phyloP scores from a whole-genome alignment of 805 yeast genomes.

The Wickerhamiella shivajii region DNA sequence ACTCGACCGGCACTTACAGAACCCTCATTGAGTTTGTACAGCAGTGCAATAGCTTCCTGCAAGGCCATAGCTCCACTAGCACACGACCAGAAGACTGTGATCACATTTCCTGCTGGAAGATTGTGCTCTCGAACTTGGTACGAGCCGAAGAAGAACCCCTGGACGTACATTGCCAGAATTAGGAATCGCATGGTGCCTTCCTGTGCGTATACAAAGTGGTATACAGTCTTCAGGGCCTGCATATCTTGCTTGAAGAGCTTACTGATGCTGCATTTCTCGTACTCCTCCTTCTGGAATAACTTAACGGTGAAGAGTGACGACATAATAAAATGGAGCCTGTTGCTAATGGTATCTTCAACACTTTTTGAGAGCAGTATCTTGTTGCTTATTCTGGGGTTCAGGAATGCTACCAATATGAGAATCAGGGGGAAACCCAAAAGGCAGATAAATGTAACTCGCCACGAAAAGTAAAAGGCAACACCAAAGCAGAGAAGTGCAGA shows the following conservation, averaged over 20 bases:
- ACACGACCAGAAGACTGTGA: slow-evolving; percentile 77
- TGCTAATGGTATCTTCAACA: slow-evolving; percentile 40
- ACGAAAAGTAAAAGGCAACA: slow-evolving; percentile 55
- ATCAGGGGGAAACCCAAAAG: slow-evolving; percentile 61
- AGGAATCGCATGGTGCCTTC: slow-evolving; percentile 41
- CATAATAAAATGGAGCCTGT: slow-evolving; percentile 56
- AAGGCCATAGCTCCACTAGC: slow-evolving; percentile 52
- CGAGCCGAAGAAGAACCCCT: slow-evolving; percentile 86
- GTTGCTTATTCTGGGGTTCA: slow-evolving; percentile 38
- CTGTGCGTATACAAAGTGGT: slow-evolving; percentile 37
- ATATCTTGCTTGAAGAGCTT: slow-evolving; percentile 24
- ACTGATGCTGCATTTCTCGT: slow-evolving; percentile 36
- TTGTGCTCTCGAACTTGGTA: slow-evolving; percentile 40
- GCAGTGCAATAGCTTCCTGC: slow-evolving; percentile 38
- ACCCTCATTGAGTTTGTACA: slow-evolving; percentile 56
- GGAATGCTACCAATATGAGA: slow-evolving; percentile 29
- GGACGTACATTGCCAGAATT: slow-evolving; percentile 65
- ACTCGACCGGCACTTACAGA: slow-evolving; percentile 48
- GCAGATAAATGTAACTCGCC: slow-evolving; percentile 74
- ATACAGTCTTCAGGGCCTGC: slow-evolving; percentile 32
- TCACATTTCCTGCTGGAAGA: slow-evolving; percentile 44
- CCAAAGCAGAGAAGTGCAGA: slow-evolving; percentile 41
- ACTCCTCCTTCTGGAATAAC: slow-evolving; percentile 38
- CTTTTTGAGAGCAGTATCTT: slow-evolving; percentile 44
- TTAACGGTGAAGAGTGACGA: slow-evolving; percentile 46